Percentiles rank a stretch among this genome's conserved stretches.
These are phyloP conservation scores for Cystobasidiopsis lactophilus DNA, from an alignment of 768 basidiomycete species.

Conservation along the genomic window DNA sequence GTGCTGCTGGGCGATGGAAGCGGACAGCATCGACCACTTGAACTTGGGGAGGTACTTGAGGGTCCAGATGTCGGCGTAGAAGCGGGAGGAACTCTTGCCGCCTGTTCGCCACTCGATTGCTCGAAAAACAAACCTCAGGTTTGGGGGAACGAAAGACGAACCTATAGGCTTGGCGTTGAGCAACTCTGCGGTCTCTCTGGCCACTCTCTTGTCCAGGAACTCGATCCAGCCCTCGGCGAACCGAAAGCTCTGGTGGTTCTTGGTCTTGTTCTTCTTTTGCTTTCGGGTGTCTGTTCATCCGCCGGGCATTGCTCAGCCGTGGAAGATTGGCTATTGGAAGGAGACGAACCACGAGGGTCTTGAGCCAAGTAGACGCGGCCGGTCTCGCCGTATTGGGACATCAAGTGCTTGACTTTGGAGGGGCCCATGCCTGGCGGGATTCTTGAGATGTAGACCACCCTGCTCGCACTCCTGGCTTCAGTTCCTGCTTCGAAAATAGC, in stretches of 20 bases:
- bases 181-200: conserved; percentile 76
- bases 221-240: conserved; percentile 98
- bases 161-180: conserved; percentile 89
- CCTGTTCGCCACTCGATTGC: conserved; percentile 5
- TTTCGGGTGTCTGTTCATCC: background rate
- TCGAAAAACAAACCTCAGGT: background rate
- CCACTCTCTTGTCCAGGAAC: conserved; percentile 81
- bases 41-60: conserved; percentile 97
- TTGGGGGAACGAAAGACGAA: background rate
- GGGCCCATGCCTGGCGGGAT: conserved; percentile 98
- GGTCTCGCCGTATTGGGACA: conserved; percentile 71
- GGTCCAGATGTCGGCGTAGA: conserved; percentile 97
- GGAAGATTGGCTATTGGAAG: background rate
- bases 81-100: conserved; percentile 68
- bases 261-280: conserved; percentile 8
- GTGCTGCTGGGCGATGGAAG: conserved; percentile 67
- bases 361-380: conserved; percentile 58
- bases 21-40: conserved; percentile 97
- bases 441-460: conserved; percentile 81
- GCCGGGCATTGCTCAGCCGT: background rate
- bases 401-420: conserved; percentile 77
- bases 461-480: conserved; percentile 40
- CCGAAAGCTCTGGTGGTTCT: conserved; percentile 28
- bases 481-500: background rate
- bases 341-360: background rate